phyloP scores from a whole-genome alignment of 2,329 filamentous ascomycete species.

The Aureobasidium sp. region DNA sequence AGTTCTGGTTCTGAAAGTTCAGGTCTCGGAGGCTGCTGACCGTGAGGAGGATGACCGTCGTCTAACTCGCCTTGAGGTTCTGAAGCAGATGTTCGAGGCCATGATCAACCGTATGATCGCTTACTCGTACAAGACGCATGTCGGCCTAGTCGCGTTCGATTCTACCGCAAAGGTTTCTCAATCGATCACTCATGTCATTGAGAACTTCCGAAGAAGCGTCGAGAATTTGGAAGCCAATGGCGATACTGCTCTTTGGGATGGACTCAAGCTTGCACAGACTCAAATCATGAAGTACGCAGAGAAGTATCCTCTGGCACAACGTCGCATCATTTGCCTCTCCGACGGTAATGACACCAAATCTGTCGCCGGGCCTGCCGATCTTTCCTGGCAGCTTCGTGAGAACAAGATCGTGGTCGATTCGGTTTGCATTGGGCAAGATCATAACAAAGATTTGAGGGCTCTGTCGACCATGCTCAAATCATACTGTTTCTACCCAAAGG shows the following conservation, averaged over 20 bases:
- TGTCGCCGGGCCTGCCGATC: slow-evolving; percentile 18
- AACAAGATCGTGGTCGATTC: slow-evolving; percentile 31
- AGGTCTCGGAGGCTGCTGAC: neutral
- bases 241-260: slow-evolving; percentile 34
- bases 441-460: slow-evolving; percentile 25
- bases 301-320: slow-evolving; percentile 30
- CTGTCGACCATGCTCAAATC: slow-evolving; percentile 30
- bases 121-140: slow-evolving; percentile 31
- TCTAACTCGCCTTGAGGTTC: slow-evolving; percentile 26
- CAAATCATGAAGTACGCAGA: slow-evolving; percentile 26
- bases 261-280: slow-evolving; percentile 29
- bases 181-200: slow-evolving; percentile 29
- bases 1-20: neutral
- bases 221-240: slow-evolving; percentile 26
- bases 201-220: slow-evolving; percentile 32
- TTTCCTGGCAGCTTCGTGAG: slow-evolving; percentile 23
- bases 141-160: slow-evolving; percentile 32
- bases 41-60: neutral
- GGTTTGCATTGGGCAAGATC: slow-evolving; percentile 28
- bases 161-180: slow-evolving; percentile 25
- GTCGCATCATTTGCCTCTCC: slow-evolving; percentile 33
- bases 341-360: slow-evolving; percentile 34
- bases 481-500: slow-evolving; percentile 32
- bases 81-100: slow-evolving; percentile 34
- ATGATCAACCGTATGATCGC: slow-evolving; percentile 34